Base-by-base conservation (phyloP, 2,329 filamentous ascomycete genomes). In the Ceratocystis eucalypticola region DNA sequence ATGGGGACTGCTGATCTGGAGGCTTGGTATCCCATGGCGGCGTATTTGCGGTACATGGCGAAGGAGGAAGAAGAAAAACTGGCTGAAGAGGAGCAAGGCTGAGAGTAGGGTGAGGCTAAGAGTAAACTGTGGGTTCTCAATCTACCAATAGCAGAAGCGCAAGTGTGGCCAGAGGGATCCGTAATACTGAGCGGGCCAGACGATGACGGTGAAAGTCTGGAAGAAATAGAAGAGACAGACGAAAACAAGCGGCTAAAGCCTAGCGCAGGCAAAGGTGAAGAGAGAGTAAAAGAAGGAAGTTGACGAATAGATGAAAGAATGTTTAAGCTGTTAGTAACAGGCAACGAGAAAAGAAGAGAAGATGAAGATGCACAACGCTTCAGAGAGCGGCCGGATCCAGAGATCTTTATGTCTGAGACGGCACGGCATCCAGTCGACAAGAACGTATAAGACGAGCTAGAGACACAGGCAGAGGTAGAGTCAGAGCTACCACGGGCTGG, bases 21-120 rank as follows among this genome's bases (percentile, higher is more conserved):
- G 75, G 75, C 79, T 74, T 76, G 79, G 75, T 78, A 84, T 73
- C 84, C 83, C 77, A 79, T 77, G 71, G 77, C 77, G 76, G 77
- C 77, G 77, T 79, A 79, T 72, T 77, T 75, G 74, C 77, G 77
- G 72, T 78, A 76, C 77, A 79, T 79, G 59, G 66, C 55, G 68
- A 65, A 69, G 64, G 69, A 67, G 61, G 66, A 67, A 67, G 57
- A 65, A 64, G 64, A 66, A 63, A 63, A 59, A 61, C 46, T 44
- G 33, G n/a, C 30, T 30, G 30, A 59, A 67, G 64, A 63, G 62
- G 62, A 33, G 59, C 46, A 46, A 64, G 65, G 66, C 62, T 57
- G 12, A 41, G 62, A 61, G 53, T 55, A 66, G 62, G 41, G 53
- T 33, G 62, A 62, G 37, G 37, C 37, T 12, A 41, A 41, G 37